phyloP scores from a whole-genome alignment of 768 basidiomycete species.

The Agaricus subrufescens region DNA sequence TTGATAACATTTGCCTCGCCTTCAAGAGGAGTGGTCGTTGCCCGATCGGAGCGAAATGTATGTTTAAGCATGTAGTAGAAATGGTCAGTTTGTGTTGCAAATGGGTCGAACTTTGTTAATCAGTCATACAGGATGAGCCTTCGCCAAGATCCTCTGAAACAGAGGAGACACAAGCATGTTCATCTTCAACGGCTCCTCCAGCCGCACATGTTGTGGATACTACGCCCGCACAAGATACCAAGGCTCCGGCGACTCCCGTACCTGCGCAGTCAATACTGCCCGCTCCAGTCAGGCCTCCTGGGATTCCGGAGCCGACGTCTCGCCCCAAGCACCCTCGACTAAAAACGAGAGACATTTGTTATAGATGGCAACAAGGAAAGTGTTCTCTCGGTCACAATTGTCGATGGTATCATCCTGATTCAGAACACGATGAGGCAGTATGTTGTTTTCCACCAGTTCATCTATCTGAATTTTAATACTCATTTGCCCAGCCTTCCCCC shows the following conservation, averaged over 20 bases:
- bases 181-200: too few species aligned
- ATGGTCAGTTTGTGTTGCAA: background rate
- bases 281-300: background rate
- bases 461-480: background rate
- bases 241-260: background rate
- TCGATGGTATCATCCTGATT: slow-evolving; percentile 24
- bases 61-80: slow-evolving; percentile 1
- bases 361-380: slow-evolving; percentile 20
- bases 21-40: background rate
- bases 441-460: background rate
- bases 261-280: background rate
- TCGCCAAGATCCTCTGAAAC: background rate
- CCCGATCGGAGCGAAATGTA: background rate
- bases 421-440: slow-evolving; percentile 26
- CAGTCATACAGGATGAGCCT: background rate
- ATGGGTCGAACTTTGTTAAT: background rate
- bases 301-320: background rate
- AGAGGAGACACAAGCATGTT: too few species aligned
- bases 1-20: background rate
- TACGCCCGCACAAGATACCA: background rate
- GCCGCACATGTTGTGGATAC: background rate
- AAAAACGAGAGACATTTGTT: slow-evolving; percentile 18
- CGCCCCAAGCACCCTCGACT: slow-evolving; percentile 11
- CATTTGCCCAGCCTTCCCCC: background rate
- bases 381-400: slow-evolving; percentile 25